phyloP scores from a whole-genome alignment of 2,329 filamentous ascomycete species.

The Aspergillus sp. region DNA sequence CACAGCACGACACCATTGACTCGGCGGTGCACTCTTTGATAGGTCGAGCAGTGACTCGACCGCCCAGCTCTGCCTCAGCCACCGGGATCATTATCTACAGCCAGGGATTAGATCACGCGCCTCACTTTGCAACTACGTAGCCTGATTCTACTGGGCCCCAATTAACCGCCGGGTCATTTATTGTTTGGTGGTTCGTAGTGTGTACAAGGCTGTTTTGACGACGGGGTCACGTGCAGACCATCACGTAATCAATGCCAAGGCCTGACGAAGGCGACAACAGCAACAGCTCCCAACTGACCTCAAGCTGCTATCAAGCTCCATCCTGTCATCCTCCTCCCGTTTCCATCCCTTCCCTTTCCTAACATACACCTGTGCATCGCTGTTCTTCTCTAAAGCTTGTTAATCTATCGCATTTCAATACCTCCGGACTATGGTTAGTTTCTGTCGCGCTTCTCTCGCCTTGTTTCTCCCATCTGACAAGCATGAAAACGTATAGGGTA shows the following conservation, averaged over 20 bases:
- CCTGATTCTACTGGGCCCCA: neutral
- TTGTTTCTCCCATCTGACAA: constrained; percentile 22
- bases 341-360: constrained; percentile 12
- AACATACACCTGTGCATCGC: neutral
- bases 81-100: neutral
- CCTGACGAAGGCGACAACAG: constrained; percentile 18
- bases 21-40: neutral
- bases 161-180: neutral
- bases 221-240: neutral
- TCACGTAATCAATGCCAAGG: constrained; percentile 18
- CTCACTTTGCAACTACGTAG: neutral
- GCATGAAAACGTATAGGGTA: constrained; percentile 38
- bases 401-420: constrained; percentile 10
- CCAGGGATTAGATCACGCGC: neutral
- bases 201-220: neutral
- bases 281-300: constrained; percentile 21
- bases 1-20: neutral
- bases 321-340: constrained; percentile 12
- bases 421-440: constrained; percentile 35
- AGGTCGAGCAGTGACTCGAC: neutral
- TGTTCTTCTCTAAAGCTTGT: neutral
- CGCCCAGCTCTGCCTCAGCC: neutral
- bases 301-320: constrained; percentile 15
- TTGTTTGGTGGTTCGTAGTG: neutral
- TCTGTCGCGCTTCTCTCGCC: constrained; percentile 8